These are phyloP conservation scores for grape (Vitis vinifera) DNA, from an alignment of 164 flowering plant genomes.

Conservation along the genomic window DNA sequence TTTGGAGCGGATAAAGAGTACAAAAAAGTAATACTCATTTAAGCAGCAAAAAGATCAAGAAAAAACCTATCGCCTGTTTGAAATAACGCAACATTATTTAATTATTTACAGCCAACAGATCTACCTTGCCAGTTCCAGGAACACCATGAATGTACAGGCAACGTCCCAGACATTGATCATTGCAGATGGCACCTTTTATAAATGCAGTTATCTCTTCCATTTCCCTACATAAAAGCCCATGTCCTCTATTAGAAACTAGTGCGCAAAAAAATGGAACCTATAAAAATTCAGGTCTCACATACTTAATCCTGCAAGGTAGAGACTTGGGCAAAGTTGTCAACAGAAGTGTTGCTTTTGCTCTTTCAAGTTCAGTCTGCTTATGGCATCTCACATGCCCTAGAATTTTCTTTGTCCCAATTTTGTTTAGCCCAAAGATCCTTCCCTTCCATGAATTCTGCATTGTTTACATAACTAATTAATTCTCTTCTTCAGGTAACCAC, in stretches of 20 bases:
- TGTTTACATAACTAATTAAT: conserved; percentile 1
- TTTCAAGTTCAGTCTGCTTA: conserved; percentile 87
- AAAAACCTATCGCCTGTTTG: background rate
- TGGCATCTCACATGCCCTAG: conserved; percentile 85
- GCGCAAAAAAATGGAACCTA: background rate
- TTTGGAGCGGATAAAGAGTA: conserved; percentile 12
- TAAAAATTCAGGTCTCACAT: conserved; percentile 24
- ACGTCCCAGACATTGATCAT: conserved; percentile 87
- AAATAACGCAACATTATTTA: background rate
- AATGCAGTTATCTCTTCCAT: conserved; percentile 89
- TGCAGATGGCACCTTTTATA: conserved; percentile 75
- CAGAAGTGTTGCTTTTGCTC: conserved; percentile 73
- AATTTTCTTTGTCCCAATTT: conserved; percentile 77
- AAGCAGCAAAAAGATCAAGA: background rate
- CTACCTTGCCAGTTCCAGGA: conserved; percentile 99
- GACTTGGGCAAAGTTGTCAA: conserved; percentile 83
- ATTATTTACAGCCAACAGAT: background rate
- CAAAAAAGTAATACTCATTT: conserved; percentile 10
- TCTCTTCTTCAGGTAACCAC: background rate
- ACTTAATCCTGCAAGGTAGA: conserved; percentile 88
- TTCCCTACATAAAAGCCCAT: conserved; percentile 54
- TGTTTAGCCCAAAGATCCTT: conserved; percentile 76
- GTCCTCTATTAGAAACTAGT: background rate
- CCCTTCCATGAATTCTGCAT: conserved; percentile 80
- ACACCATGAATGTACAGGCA: conserved; percentile 98